Evolutionary conservation across 148 eudicot genomes (phyloP), one percentile per base, ranked within the genome.

Genomic region (Camellia sinensis): DNA sequence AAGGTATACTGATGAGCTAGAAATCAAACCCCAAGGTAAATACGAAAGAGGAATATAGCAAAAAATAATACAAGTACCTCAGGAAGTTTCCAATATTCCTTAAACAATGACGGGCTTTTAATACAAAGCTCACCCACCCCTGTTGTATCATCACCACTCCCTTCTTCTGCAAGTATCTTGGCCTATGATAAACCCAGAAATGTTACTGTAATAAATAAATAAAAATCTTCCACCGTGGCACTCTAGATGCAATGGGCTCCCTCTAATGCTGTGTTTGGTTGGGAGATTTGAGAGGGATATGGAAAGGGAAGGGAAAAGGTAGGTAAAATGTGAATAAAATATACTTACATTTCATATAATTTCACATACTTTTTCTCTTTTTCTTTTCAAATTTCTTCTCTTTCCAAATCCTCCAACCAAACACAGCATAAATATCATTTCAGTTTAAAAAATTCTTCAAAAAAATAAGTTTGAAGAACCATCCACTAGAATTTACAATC

Each of bases 71-170:
- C 41, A 83, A 37, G 68, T 85, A 89, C 99, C 98, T 96, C 86
- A 57, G 95, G 94, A 68, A 89, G 90, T 83, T 94, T 96, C 99
- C 99, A 96, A 80, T 96, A 96, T 84, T 91, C 99, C 83, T 90
- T 91, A 75, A 96, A 96, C 83, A 90, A 80, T 69, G 99, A 96
- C 79, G 99, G 99, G 84, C 98, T 92, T 87, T 81, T 92, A 50
- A 96, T 88, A 83, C 95, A 92, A 79, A 96, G 99, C 87, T 96
- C 99, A 61, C 99, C 99, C 48, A 83, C 91, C 17, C 88, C 92
- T 37, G 84, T 66, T 74, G 82, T 70, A 56, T 85, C 91, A 84
- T 81, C 91, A 67, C 76, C 83, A 41, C 77, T 84, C 37, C 79
- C 91, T 56, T 90, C 95, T 73, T 94, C 98, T 66, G 81, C 82